Evolutionary conservation across 2,329 filamentous ascomycete species (phyloP), one percentile per base, ranked within the genome.

Genomic region (Lasiodiplodia citricola): DNA sequence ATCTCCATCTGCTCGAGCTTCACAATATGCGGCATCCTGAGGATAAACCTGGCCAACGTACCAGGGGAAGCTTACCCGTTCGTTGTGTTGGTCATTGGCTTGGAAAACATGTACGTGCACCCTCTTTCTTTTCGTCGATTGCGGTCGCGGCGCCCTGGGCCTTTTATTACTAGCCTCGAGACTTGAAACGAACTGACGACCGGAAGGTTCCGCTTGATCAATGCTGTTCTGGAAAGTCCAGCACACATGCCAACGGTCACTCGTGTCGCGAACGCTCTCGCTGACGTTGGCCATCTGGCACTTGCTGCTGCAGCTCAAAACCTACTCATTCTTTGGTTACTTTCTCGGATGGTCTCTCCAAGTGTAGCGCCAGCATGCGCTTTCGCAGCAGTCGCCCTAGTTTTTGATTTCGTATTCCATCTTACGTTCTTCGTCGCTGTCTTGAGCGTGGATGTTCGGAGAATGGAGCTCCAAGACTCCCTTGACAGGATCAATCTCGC

Each of bases 371-470:
- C 90, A 0, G 94, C 94, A 73, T 94, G 92, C 79, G 87, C 87
- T 1, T 95, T 94, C 77, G 89, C 90, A 3, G 90, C 90, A 2
- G 87, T 94, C 64, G 92, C 92, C 0, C 87, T 93, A 16, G 80
- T 91, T 0, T 91, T 94, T 73, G 92, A 95, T 78, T 91, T 92
- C 70, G 89, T 94, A 74, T 94, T 92, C 74, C 84, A 94, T 25
- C 86, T 92, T 8, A 94, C 92, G 0, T 94, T 94, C 80, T 94
- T 95, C 75, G 83, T 94, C 3, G 88, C 92, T 1, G 91, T 95
- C 14, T 82, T 95, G 28, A 94, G 91, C 74, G 89, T 95, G 54
- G 92, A 95, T 76, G 91, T 95, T 11, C 87, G 90, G 25, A 86
- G 92, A 72, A 88, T 91, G 68, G 92, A 95, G 80, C 85, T 95